Evolutionary conservation across 495 filamentous ascomycete species (phyloP).

Genomic region (Penicillium mononematosum): DNA sequence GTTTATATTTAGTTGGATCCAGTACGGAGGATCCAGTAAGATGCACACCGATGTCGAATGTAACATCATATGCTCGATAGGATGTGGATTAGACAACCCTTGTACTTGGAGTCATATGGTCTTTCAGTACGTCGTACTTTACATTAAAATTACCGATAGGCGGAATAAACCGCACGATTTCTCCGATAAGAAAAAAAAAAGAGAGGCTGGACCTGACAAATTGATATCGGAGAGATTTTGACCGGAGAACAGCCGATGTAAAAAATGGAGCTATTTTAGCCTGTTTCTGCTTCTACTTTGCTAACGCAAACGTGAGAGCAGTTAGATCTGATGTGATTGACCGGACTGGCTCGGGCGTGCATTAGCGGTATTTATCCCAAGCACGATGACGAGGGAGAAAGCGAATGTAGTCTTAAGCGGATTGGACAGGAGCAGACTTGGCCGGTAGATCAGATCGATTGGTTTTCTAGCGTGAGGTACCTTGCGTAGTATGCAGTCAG

Average conservation of each 20-base stretch:
- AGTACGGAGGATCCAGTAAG: neutral
- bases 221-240: slow-evolving; percentile 13
- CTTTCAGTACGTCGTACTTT: neutral
- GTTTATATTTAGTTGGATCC: slow-evolving; percentile 19
- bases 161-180: slow-evolving; percentile 19
- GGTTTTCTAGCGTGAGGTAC: slow-evolving; percentile 6
- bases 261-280: slow-evolving; percentile 16
- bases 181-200: slow-evolving; percentile 8
- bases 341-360: slow-evolving; percentile 19
- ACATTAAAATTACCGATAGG: slow-evolving; percentile 4
- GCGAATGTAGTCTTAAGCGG: neutral
- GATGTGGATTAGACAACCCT: neutral
- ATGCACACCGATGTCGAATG: neutral
- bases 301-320: slow-evolving; percentile 19
- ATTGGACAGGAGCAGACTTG: slow-evolving; percentile 15
- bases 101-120: neutral
- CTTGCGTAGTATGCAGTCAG: slow-evolving; percentile 8
- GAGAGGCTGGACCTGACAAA: neutral
- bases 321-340: slow-evolving; percentile 33
- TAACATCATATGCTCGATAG: neutral
- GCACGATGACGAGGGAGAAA: slow-evolving; percentile 2
- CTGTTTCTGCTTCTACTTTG: slow-evolving; percentile 15
- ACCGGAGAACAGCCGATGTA: slow-evolving; percentile 28
- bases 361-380: slow-evolving; percentile 26
- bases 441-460: slow-evolving; percentile 11